Conservation (phyloP, 129 eudicot genomes). For the Artemisia annua region DNA sequence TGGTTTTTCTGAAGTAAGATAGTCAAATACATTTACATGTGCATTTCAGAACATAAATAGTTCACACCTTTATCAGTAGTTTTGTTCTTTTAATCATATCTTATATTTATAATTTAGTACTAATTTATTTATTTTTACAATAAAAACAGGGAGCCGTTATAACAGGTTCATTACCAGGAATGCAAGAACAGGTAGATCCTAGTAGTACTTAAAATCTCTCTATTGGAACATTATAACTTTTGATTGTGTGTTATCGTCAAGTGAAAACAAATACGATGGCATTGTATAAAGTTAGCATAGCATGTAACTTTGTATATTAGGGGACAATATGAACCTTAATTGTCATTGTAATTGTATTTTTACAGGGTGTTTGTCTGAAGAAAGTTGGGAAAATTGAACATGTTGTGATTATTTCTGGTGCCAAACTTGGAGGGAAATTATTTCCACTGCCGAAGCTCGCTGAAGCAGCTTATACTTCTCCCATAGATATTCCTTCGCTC, state of each 20-base stretch:
- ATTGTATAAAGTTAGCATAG: no score
- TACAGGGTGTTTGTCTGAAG: neutral
- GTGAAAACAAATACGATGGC: no score
- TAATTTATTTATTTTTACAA: neutral
- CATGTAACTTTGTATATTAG: no score
- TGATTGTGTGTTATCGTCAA: no score
- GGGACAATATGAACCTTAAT: no score
- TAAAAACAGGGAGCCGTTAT: slow-evolving; percentile 15
- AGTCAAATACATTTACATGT: neutral
- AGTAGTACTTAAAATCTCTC: neutral
- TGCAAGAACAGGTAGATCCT: slow-evolving; percentile 4
- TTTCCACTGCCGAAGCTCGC: slow-evolving; percentile 15
- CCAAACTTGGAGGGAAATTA: neutral
- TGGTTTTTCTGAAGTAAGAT: slow-evolving; percentile 45
- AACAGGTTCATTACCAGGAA: slow-evolving; percentile 24
- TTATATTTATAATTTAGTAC: neutral
- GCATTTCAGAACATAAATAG: no score
- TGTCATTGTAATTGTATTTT: neutral
- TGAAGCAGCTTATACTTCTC: neutral
- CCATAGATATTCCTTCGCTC: slow-evolving; percentile 23
- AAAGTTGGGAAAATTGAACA: slow-evolving; percentile 12
- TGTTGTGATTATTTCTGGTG: neutral
- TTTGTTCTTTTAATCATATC: no score
- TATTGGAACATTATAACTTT: no score
- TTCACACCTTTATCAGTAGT: no score